phyloP scores from a whole-genome alignment of 306 rosid genomes.

The Quercus robur region DNA sequence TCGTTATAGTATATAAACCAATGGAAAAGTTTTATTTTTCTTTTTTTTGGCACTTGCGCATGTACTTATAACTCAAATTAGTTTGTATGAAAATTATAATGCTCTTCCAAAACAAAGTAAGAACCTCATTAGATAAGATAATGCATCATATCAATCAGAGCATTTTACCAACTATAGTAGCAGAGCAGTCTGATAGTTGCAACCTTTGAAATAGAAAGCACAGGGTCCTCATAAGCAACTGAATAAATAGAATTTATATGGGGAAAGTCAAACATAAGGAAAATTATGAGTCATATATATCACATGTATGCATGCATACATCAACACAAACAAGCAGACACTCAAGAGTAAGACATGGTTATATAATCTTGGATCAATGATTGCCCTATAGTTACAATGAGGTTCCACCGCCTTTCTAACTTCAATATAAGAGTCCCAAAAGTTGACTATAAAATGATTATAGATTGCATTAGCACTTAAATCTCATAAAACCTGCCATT shows the following conservation, averaged over 20 bases:
- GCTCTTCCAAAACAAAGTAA: too few species aligned
- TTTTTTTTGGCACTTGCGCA: too few species aligned
- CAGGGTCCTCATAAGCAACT: background rate
- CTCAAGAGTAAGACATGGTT: too few species aligned
- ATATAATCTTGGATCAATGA: background rate
- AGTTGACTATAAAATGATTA: background rate
- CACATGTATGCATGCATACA: too few species aligned
- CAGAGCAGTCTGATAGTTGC: conserved; percentile 59
- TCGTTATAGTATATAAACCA: too few species aligned
- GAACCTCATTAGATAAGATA: background rate
- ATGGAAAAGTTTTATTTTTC: too few species aligned
- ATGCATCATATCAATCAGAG: background rate
- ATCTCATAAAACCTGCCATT: background rate
- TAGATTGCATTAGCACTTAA: background rate
- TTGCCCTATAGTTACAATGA: background rate
- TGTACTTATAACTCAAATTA: too few species aligned
- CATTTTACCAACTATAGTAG: conserved; percentile 51
- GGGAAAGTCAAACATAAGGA: too few species aligned
- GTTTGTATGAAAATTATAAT: too few species aligned
- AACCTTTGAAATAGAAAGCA: conserved; percentile 54
- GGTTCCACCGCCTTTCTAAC: background rate
- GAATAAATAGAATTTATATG: too few species aligned
- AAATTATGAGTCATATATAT: too few species aligned
- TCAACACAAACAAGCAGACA: too few species aligned
- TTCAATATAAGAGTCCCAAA: background rate